Base-by-base conservation (phyloP, 192 early-diverging fungal genomes). In the Gonapodya sp. region DNA sequence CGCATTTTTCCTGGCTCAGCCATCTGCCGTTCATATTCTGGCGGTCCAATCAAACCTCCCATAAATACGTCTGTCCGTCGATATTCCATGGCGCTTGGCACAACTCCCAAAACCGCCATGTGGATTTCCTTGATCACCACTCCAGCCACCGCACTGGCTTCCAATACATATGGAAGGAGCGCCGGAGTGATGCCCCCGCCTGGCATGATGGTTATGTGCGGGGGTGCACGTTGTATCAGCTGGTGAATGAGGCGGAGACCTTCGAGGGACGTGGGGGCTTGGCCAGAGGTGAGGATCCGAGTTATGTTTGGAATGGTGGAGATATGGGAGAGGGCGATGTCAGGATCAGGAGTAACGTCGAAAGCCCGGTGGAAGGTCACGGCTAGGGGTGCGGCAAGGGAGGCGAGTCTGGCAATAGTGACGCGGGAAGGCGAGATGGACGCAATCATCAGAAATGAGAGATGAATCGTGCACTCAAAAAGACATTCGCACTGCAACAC, bases 351-450 rank as follows among this genome's bases (percentile, higher is more conserved):
- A 1, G 87, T 83, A 83, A 92, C 85, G 77, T 93, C 92, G 80
- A 93, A 93, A 0, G 92, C 92, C 36, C 92, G 83, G 80, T 93
- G 92, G 75, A 92, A 93, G 2, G 91, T 92, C 0, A 93, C 91
- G 84, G 84, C 36, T 85, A 92, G 84, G 16, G 90, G 89, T 18
- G 81, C 46, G 31, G 90, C 86, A 31, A 88, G 79, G 18, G 88
- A 81, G 18, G 90, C 89, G 32, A 92, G 84, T 46, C 83, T 83
- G 75, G n/a, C n/a, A 34, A n/a, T 64, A 8, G 32, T 33, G 73
- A 35, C 64, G 82, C 14, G 81, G 72, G 31, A 31, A 14, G 77
- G 1, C 1, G 31, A 36, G 0, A 35, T 84, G 31, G 8, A 83
- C 37, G 35, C 31, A 74, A 18, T 35, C 32, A 1, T 35, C 35